Evolutionary conservation across 495 filamentous ascomycete genomes (phyloP).

Genomic region (Xanthoparmelia taractica): DNA sequence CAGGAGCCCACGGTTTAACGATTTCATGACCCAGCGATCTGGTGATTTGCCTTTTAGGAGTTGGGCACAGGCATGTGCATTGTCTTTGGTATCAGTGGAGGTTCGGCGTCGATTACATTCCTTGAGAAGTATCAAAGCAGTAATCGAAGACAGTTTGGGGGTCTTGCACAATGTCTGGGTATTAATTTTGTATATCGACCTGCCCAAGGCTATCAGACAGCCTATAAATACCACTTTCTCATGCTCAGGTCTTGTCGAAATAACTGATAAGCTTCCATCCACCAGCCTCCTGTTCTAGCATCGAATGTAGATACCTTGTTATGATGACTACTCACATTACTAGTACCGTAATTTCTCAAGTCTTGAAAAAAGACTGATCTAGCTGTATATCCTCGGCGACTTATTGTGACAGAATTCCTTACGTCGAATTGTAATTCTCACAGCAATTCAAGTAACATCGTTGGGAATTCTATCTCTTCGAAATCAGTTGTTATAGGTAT

Average conservation of each 20-base stretch:
- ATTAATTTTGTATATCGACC: too few relatives aligned
- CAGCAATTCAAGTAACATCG: too few relatives aligned
- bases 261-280: neutral
- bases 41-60: too few relatives aligned
- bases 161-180: neutral
- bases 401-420: neutral
- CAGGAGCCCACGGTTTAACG: too few relatives aligned
- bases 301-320: neutral
- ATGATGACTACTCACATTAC: neutral
- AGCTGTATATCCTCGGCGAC: neutral
- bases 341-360: too few relatives aligned
- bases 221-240: too few relatives aligned
- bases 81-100: neutral
- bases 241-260: neutral
- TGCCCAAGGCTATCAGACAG: too few relatives aligned
- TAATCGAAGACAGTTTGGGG: neutral
- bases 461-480: neutral
- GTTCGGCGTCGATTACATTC: neutral
- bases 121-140: neutral
- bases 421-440: too few relatives aligned
- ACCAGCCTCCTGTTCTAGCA: too few relatives aligned
- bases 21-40: too few relatives aligned
- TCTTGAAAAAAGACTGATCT: too few relatives aligned
- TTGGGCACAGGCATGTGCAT: too few relatives aligned
- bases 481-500: neutral